Percentiles rank a stretch among this genome's conserved stretches.
Evolutionary conservation across 257 asterid genomes (phyloP).

Genomic region (Parsonsia alboflavescens): DNA sequence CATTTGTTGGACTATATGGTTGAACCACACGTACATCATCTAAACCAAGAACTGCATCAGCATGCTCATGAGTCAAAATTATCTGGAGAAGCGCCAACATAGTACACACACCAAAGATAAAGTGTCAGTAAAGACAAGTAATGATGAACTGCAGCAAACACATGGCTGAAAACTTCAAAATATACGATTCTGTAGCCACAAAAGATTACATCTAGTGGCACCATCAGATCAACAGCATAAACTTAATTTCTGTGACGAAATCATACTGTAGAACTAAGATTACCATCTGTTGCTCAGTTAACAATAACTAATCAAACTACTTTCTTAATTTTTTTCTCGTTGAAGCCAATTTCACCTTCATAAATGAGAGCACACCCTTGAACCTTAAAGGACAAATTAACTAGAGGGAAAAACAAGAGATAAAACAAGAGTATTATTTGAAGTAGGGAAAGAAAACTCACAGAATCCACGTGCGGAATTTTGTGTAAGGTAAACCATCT

Average conservation of each 20-base stretch:
- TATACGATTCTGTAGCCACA: not conserved
- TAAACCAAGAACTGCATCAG: slow-evolving; percentile 98
- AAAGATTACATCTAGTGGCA: too few relatives aligned
- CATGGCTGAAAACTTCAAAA: not conserved
- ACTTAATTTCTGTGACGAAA: not conserved
- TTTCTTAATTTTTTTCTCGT: not conserved
- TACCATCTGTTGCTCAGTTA: not conserved
- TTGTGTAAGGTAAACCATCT: slow-evolving; percentile 84
- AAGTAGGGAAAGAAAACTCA: slow-evolving; percentile 40
- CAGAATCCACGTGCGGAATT: slow-evolving; percentile 87
- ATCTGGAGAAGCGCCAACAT: slow-evolving; percentile 47
- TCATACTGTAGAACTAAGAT: not conserved
- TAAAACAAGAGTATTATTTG: not conserved
- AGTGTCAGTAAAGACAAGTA: not conserved
- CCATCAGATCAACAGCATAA: not conserved
- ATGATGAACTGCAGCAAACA: not conserved
- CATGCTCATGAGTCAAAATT: slow-evolving; percentile 94
- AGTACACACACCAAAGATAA: not conserved
- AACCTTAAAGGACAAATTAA: not conserved
- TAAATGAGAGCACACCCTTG: too few relatives aligned
- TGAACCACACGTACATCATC: slow-evolving; percentile 92
- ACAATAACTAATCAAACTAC: not conserved
- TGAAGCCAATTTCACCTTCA: not conserved
- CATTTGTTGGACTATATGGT: slow-evolving; percentile 87
- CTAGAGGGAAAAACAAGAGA: not conserved